These are phyloP conservation scores for Verticillium alfalfae DNA, from an alignment of 2,329 filamentous ascomycete species.

Conservation along the genomic window DNA sequence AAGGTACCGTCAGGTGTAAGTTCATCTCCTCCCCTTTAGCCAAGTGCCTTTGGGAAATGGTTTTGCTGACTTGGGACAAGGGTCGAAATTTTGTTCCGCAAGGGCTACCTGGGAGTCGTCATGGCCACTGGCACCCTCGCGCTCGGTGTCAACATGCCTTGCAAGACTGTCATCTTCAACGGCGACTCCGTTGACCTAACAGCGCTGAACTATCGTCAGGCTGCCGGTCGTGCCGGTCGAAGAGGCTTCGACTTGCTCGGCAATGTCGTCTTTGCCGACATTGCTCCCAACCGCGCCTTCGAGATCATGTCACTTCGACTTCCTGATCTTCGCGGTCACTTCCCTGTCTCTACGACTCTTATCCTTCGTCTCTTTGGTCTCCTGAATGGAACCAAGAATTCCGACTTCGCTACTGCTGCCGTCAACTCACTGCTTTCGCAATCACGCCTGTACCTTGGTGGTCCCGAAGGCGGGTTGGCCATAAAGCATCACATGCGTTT, in stretches of 20 bases:
- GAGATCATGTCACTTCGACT: conserved; percentile 68
- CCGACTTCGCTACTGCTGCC: conserved; percentile 54
- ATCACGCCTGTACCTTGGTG: conserved; percentile 64
- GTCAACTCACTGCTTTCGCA: conserved; percentile 66
- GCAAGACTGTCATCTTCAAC: conserved; percentile 73
- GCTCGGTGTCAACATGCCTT: conserved; percentile 79
- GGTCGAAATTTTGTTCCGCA: conserved; percentile 70
- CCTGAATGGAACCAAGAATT: conserved; percentile 59
- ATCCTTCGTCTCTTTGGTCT: conserved; percentile 64
- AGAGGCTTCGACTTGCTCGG: conserved; percentile 76
- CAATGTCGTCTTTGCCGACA: conserved; percentile 72
- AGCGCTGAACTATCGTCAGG: conserved; percentile 71
- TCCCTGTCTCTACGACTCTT: conserved; percentile 69
- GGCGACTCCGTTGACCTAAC: conserved; percentile 70
- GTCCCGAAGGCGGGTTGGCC: conserved; percentile 60
- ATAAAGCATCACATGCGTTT: conserved; percentile 74
- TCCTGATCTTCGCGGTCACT: conserved; percentile 71
- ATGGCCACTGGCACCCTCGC: conserved; percentile 72
- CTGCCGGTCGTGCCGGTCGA: conserved; percentile 70
- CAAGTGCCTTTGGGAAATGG: neutral
- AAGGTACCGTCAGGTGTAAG: conserved; percentile 62
- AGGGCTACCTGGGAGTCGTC: conserved; percentile 64
- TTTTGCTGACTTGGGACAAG: conserved; percentile 15
- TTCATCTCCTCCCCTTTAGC: conserved; percentile 4
- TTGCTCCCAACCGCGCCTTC: conserved; percentile 54